phyloP scores from a whole-genome alignment of 2,329 filamentous ascomycete genomes.

The Emydomyces testavorans region DNA sequence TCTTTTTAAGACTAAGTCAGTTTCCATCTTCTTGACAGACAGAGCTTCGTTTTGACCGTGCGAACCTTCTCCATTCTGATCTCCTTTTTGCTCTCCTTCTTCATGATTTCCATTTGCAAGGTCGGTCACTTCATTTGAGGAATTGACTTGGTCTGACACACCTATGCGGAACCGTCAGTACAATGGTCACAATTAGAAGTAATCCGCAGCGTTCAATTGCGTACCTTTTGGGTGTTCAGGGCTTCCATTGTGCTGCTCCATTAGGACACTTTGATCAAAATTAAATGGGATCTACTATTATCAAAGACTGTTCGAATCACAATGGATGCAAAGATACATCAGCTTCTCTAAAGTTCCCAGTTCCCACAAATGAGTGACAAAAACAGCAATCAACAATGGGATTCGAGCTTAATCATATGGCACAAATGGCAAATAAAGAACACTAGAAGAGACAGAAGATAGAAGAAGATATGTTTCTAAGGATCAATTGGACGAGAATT shows the following conservation, averaged over 20 bases:
- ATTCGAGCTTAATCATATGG: constrained; percentile 10
- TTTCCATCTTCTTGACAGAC: neutral
- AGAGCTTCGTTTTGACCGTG: neutral
- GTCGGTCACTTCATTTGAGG: constrained; percentile 13
- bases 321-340: constrained; percentile 9
- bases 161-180: constrained; percentile 2
- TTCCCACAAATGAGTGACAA: constrained; percentile 1
- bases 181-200: neutral
- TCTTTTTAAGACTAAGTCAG: constrained; percentile 7
- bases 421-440: constrained; percentile 14
- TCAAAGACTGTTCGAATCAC: constrained; percentile 5
- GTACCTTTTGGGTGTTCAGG: constrained; percentile 33
- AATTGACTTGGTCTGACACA: constrained; percentile 11
- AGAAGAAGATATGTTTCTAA: constrained; percentile 9
- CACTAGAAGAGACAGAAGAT: constrained; percentile 10
- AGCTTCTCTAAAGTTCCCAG: neutral
- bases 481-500: constrained; percentile 1
- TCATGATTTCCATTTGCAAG: constrained; percentile 27
- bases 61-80: constrained; percentile 20
- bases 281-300: constrained; percentile 1
- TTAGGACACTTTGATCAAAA: constrained; percentile 18
- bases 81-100: constrained; percentile 27
- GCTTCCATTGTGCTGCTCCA: constrained; percentile 33
- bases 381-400: constrained; percentile 1
- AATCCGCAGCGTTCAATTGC: constrained; percentile 12